Evolutionary conservation across 257 asterid genomes (phyloP), one percentile per base, ranked within the genome.

Genomic region (Fraxinus cuspidata): DNA sequence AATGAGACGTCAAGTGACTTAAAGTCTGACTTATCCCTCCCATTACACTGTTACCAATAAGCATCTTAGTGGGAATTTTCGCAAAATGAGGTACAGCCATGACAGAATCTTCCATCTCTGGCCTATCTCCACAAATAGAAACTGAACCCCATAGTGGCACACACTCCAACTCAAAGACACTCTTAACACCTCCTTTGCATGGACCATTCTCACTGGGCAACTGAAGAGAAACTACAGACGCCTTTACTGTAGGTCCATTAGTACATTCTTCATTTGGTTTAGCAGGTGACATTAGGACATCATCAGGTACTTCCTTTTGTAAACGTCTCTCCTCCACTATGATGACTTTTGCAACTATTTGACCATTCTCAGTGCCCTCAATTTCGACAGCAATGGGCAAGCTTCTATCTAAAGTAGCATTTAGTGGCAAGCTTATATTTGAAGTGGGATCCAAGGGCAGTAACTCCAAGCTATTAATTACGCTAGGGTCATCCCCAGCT

Each of bases 101-200:
- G 35, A 90, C 71, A 18, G 96, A 85, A 81, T 93, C 98, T 84
- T 93, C 98, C 97, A 93, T 93, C 81, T 93, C 98, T 9, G 91
- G 90, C 85, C 97, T 90, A 80, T 83, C 85, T 38, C 98, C 98
- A 71, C 89, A 77, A 38, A 90, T 71, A 25, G 98, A 90, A 2
- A 86, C 85, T 0, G 89, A 90, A 74, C 98, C 98, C 97, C 97
- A 93, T 13, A 93, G 93, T 5, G 98, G 98, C 71, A 93, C 73
- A 75, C 88, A 91, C 29, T 93, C 97, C 86, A 93, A 83, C 75
- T 92, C 92, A 78, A 82, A 92, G 27, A 93, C 90, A 44, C 93
- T 91, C 78, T 83, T 90, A 49, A 89, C 78, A 32, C 83, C 3
- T 42, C 51, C 87, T 83, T 85, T 89, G 29, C 65, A 79, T 23